Percentiles rank a stretch among this genome's conserved stretches.
phyloP scores from a whole-genome alignment of 768 basidiomycete genomes.

The Gymnopilus junonius region DNA sequence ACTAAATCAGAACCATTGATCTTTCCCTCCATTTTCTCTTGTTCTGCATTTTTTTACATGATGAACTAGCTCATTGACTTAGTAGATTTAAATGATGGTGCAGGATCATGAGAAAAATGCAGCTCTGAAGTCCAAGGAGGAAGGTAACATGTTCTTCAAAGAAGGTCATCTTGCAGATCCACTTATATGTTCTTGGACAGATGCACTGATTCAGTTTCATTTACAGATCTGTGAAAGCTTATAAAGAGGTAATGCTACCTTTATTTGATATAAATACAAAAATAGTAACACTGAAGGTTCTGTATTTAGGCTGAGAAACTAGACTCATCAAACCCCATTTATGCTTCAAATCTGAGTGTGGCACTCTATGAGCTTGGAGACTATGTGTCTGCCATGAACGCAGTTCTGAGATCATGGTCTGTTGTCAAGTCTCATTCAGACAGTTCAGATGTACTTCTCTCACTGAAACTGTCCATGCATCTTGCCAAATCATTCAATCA shows the following conservation, averaged over 20 bases:
- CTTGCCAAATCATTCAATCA: not conserved
- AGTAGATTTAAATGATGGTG: not conserved
- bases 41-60: too few species aligned
- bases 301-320: constrained; percentile 28
- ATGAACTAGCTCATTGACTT: too few species aligned
- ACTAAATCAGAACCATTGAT: too few species aligned
- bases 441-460: constrained; percentile 22
- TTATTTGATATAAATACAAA: too few species aligned
- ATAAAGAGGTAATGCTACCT: too few species aligned
- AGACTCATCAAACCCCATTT: constrained; percentile 23
- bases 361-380: constrained; percentile 33
- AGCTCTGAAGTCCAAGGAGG: constrained; percentile 23
- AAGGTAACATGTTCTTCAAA: constrained; percentile 31
- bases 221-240: not conserved
- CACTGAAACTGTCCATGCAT: not conserved
- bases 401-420: constrained; percentile 24
- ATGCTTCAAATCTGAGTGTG: constrained; percentile 33
- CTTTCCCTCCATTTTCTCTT: not conserved
- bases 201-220: not conserved
- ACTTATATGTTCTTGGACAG: not conserved
- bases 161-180: constrained; percentile 26
- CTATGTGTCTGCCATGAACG: constrained; percentile 22
- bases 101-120: constrained; percentile 5
- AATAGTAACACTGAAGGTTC: too few species aligned
- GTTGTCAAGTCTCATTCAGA: constrained; percentile 16